Evolutionary conservation across 2,329 filamentous ascomycete genomes (phyloP).

Genomic region (Bipolaris sorokiniana): DNA sequence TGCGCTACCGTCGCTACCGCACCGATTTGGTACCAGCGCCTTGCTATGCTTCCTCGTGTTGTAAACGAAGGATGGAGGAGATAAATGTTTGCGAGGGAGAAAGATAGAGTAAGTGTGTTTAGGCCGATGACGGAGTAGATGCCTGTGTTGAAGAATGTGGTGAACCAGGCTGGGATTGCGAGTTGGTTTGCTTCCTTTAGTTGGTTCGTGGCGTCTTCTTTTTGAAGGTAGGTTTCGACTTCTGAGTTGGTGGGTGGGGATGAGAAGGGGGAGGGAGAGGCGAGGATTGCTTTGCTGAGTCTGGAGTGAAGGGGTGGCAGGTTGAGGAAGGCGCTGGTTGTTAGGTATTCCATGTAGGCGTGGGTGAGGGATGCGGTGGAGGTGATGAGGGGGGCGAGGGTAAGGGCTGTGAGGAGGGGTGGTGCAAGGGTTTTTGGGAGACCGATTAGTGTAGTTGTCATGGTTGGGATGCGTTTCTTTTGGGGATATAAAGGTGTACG

Average conservation of each 20-base stretch:
- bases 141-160: background rate
- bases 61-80: background rate
- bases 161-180: background rate
- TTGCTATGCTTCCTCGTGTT: background rate
- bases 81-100: background rate
- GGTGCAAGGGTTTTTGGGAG: background rate
- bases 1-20: background rate
- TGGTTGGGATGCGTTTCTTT: background rate
- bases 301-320: constrained; percentile 8
- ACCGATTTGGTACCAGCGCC: background rate
- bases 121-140: background rate
- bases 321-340: constrained; percentile 29
- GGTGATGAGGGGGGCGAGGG: constrained; percentile 30
- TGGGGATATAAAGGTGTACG: background rate
- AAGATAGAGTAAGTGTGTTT: background rate
- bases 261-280: background rate
- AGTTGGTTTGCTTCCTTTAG: background rate
- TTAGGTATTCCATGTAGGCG: constrained; percentile 35
- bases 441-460: background rate
- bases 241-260: background rate
- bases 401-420: constrained; percentile 23
- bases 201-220: too few species aligned
- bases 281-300: background rate
- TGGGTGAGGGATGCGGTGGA: constrained; percentile 36
- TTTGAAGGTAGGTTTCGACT: background rate